Base-by-base conservation (phyloP, 371 early-diverging fungal genomes). In the Synchytrium microbalum region DNA sequence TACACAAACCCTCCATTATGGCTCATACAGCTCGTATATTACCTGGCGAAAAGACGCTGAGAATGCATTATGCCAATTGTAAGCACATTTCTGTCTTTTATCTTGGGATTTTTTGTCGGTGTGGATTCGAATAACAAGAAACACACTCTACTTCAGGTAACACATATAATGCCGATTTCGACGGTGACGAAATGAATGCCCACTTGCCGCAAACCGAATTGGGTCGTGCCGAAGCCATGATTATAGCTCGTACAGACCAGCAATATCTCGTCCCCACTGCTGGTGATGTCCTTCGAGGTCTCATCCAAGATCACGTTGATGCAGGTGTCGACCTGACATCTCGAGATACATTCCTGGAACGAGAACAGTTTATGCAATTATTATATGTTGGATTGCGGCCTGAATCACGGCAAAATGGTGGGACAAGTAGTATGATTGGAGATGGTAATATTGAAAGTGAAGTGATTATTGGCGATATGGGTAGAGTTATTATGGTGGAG, bases 181-280 rank as follows among this genome's bases (percentile, higher is more conserved):
- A 99, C 78, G 99, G 99, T 73, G 99, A 99, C 80, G 99, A 99
- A 79, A 99, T 99, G 99, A 99, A 99, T 79, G 88, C 98, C 68
- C 99, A 99, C 80, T 99, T 98, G 72, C 98, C 99, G 32, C 99
- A 99, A 79, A 93, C 91, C 76, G 93, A 96, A 77, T 79, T 93
- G 58, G 95, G 96, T 14, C 85, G 95, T 59, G 91, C 98, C 29
- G 99, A 99, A 79, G 96, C 96, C 32, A 82, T 88, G 67, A 72
- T 93, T 67, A 93, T 99, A 66, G 95, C 93, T 64, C 90, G 91
- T 61, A 98, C 93, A 2, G 98, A 99, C 72, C 82, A 88, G 66
- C 99, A 99, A 78, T 99, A 99, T 80, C 82, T 98, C 60, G 97
- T 94, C 3, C 97, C 99, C 16, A 99, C 99, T 10, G 90, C 91